phyloP scores from a whole-genome alignment of 1,284 basidiomycete species.

The Trametes sp. region DNA sequence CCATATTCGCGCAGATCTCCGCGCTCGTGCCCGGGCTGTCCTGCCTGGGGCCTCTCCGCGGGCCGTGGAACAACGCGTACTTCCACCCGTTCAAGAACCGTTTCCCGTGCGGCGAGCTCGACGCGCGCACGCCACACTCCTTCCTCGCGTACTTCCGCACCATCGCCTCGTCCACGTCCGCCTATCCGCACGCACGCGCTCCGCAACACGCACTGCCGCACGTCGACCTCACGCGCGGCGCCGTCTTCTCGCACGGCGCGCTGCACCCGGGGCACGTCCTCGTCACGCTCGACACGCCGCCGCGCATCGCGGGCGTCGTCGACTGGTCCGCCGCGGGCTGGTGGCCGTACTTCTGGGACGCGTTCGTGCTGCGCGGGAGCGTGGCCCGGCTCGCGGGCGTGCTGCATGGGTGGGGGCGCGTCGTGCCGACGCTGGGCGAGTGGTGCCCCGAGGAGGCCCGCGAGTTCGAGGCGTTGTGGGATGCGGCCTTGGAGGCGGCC shows the following conservation, averaged over 20 bases:
- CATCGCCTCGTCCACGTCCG: background rate
- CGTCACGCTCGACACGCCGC: slow-evolving; percentile 11
- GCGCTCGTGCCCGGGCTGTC: background rate
- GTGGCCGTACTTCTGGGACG: slow-evolving; percentile 36
- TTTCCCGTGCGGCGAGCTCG: slow-evolving; percentile 1
- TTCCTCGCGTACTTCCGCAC: slow-evolving; percentile 3
- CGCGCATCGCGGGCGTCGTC: slow-evolving; percentile 24
- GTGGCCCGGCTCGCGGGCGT: background rate
- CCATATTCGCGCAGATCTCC: slow-evolving; percentile 6
- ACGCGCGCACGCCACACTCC: background rate
- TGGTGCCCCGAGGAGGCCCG: slow-evolving; percentile 5
- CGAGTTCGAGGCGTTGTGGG: background rate
- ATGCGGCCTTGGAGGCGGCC: background rate
- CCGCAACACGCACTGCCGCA: background rate
- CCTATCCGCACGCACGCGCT: background rate
- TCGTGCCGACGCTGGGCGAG: background rate
- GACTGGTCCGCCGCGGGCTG: slow-evolving; percentile 35
- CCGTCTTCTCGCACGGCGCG: slow-evolving; percentile 19
- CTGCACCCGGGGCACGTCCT: slow-evolving; percentile 24
- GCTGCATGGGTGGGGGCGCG: slow-evolving; percentile 1
- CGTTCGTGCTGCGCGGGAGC: slow-evolving; percentile 6
- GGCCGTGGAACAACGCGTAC: slow-evolving; percentile 6
- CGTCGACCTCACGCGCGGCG: background rate
- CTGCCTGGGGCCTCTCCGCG: slow-evolving; percentile 8
- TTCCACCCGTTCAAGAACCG: slow-evolving; percentile 6